phyloP scores from a whole-genome alignment of 1,139 yeast genomes.

The Hyphopichia fennica region DNA sequence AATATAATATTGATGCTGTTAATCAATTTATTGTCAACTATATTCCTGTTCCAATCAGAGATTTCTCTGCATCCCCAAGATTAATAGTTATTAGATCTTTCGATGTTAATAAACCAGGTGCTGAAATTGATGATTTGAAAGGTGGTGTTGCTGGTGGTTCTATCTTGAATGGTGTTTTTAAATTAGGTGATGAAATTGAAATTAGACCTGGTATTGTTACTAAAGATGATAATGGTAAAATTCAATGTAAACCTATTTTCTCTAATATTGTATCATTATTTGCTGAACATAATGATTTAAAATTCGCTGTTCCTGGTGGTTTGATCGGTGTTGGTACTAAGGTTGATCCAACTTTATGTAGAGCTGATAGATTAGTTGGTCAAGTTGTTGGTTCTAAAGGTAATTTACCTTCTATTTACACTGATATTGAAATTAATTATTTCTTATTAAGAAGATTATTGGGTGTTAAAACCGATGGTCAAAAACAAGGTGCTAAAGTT shows the following conservation, averaged over 20 bases:
- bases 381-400: slow-evolving; percentile 99
- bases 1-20: slow-evolving; percentile 97
- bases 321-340: slow-evolving; percentile 99
- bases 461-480: slow-evolving; percentile 98
- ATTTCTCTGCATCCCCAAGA: slow-evolving; percentile 89
- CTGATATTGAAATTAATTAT: slow-evolving; percentile 96
- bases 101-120: slow-evolving; percentile 98
- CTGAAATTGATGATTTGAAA: slow-evolving; percentile 93
- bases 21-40: slow-evolving; percentile 94
- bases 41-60: slow-evolving; percentile 96
- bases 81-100: slow-evolving; percentile 97
- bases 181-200: slow-evolving; percentile 97
- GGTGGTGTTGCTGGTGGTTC: slow-evolving; percentile 99
- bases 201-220: slow-evolving; percentile 98
- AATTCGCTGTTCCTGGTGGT: slow-evolving; percentile 99
- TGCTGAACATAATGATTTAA: slow-evolving; percentile 97
- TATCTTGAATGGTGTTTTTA: slow-evolving; percentile 93
- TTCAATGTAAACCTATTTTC: slow-evolving; percentile 94
- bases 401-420: slow-evolving; percentile 90
- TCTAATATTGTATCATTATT: slow-evolving; percentile 91
- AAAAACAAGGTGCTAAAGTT: slow-evolving; percentile 91
- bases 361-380: slow-evolving; percentile 99
- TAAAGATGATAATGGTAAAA: slow-evolving; percentile 88
- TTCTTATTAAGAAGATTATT: slow-evolving; percentile 93
- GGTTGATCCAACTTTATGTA: slow-evolving; percentile 97